phyloP scores from a whole-genome alignment of 768 basidiomycete genomes.

The Mycena chlorophos region DNA sequence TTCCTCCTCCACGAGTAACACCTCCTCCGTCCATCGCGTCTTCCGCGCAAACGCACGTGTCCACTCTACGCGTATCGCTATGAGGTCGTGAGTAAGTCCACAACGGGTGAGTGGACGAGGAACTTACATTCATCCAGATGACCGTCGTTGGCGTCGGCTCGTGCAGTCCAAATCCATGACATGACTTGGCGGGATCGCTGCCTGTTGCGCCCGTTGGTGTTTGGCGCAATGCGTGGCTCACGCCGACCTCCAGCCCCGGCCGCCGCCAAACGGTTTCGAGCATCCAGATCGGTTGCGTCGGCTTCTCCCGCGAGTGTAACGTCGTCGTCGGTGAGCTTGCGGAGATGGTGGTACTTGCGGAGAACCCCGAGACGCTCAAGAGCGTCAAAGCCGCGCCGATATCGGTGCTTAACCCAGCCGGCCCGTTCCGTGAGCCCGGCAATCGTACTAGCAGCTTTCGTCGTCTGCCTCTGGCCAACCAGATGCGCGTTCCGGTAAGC shows the following conservation, averaged over 20 bases:
- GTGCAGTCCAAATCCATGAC: conserved; percentile 12
- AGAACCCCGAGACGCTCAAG: neutral
- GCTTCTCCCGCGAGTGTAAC: neutral
- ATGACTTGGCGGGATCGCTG: neutral
- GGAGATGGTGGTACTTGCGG: neutral
- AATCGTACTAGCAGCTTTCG: neutral
- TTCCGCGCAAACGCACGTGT: conserved; percentile 9
- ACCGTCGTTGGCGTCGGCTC: neutral
- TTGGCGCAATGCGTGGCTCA: neutral
- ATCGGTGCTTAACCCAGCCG: neutral
- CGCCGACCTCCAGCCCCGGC: neutral
- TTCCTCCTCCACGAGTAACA: conserved; percentile 16
- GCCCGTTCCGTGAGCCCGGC: neutral
- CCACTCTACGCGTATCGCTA: conserved; percentile 21
- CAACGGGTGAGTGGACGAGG: neutral
- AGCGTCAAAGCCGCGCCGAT: neutral
- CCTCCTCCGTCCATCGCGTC: conserved; percentile 8
- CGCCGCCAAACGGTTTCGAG: neutral
- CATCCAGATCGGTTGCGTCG: conserved; percentile 1
- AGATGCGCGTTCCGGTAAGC: conserved; percentile 1
- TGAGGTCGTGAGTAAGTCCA: neutral
- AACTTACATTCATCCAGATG: conserved; percentile 8
- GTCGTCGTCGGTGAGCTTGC: conserved; percentile 1
- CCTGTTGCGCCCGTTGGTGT: neutral
- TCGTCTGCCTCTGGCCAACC: neutral